phyloP scores from a whole-genome alignment of 2,329 filamentous ascomycete genomes.

The Thielaviopsis ethacetica region DNA sequence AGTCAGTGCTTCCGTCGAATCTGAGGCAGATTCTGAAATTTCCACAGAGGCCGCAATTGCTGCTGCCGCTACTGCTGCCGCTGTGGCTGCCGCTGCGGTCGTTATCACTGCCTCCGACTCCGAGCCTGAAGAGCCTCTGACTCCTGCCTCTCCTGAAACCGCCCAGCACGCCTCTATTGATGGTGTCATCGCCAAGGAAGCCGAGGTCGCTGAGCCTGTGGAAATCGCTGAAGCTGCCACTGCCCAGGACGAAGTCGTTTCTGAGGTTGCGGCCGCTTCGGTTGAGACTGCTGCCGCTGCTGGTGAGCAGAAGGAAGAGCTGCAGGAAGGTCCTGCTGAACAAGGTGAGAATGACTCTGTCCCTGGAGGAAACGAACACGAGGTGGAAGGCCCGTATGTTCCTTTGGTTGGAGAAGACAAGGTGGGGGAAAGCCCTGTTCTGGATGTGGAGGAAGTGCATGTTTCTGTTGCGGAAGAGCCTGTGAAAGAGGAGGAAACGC shows the following conservation, averaged over 20 bases:
- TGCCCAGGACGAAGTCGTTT: neutral
- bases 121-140: neutral
- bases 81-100: neutral
- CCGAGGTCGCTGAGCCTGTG: neutral
- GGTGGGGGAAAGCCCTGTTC: neutral
- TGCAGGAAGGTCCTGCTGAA: neutral
- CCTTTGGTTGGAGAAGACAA: neutral
- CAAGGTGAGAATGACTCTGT: constrained; percentile 4
- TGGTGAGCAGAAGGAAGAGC: neutral
- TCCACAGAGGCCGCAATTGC: neutral
- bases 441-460: neutral
- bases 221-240: neutral
- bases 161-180: neutral
- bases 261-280: neutral
- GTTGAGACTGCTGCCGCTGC: neutral
- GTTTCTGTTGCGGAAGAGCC: neutral
- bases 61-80: neutral
- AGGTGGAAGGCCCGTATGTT: neutral
- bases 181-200: neutral
- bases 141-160: neutral
- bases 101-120: neutral
- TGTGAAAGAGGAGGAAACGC: constrained; percentile 1
- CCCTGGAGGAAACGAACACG: neutral
- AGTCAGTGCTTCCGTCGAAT: neutral
- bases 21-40: neutral